Percentiles rank a stretch among this genome's conserved stretches.
These are phyloP conservation scores for Magnolia officinalis DNA, from an alignment of 164 flowering plant genomes.

Conservation along the genomic window DNA sequence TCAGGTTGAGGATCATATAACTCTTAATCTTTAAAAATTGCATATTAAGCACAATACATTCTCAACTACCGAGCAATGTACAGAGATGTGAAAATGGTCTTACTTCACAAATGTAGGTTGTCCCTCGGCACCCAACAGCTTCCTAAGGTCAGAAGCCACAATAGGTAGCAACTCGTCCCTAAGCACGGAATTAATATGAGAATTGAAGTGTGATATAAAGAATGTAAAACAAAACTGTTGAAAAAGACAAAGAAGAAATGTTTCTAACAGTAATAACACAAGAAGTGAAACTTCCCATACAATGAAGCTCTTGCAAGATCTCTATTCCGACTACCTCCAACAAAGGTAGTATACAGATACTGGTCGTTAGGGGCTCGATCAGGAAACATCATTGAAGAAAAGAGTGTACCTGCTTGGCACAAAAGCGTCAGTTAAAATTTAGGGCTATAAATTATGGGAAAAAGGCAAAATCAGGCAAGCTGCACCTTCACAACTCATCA, in stretches of 20 bases:
- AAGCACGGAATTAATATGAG: conserved; percentile 2
- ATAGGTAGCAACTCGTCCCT: conserved; percentile 73
- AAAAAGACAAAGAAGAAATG: background rate
- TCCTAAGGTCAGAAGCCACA: conserved; percentile 72
- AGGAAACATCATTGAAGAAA: conserved; percentile 95
- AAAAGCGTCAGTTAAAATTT: background rate
- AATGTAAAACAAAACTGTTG: background rate
- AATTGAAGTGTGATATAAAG: background rate
- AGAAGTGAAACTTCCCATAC: conserved; percentile 29
- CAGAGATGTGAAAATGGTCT: conserved; percentile 3
- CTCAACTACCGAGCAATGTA: background rate
- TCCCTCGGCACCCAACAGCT: conserved; percentile 79
- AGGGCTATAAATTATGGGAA: too few relatives aligned
- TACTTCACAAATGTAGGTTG: conserved; percentile 77
- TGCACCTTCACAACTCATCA: too few relatives aligned
- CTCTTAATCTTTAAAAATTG: background rate
- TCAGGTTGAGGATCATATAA: background rate
- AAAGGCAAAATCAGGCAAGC: too few relatives aligned
- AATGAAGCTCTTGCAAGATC: conserved; percentile 80
- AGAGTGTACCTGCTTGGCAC: conserved; percentile 66
- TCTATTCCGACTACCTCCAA: conserved; percentile 86
- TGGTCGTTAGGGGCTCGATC: conserved; percentile 79
- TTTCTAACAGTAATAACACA: background rate
- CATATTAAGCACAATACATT: background rate
- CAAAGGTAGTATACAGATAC: conserved; percentile 86